Evolutionary conservation across 352 stramenopile species (phyloP), one percentile per base, ranked within the genome.

Genomic region (Pseudoperonospora humuli): DNA sequence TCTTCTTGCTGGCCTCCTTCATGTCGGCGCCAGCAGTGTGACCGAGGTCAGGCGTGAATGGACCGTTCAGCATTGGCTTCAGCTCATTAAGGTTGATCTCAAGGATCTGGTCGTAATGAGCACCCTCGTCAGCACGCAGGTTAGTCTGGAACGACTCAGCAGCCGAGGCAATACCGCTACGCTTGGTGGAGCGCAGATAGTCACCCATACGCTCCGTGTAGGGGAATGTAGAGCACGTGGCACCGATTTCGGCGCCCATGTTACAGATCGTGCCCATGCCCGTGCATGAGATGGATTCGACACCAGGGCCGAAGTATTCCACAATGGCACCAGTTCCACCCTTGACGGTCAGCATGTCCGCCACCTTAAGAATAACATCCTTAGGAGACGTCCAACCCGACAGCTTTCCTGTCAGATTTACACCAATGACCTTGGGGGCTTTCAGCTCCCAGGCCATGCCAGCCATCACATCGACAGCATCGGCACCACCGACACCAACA

Each of bases 181-280:
- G 77, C 54, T 86, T 74, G 27, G 88, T 97, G 38, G 85, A 84
- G 61, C 82, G 75, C 28, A 96, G 69, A 75, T 96, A 96, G 74
- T 93, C 83, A 14, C 68, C 69, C 88, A 97, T 97, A 58, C 85
- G 76, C 39, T 91, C 70, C 39, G 86, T 95, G 78, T 93, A 96
- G 4, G 86, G 86, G 79, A 97, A 97, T 19, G 85, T 97, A 32
- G 88, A 96, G 75, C 83, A 95, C 39, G 88, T 97, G 35, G 88
- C 88, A 36, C 88, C 88, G 46, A 97, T 96, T 57, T 97, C 88
- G 17, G 88, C 88, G 70, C 88, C 88, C 88, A 97, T 97, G 78
- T 97, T 97, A 85, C 83, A 95, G 63, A 97, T 97, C 60, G 88
- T 97, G 48, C 81, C 88, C 84, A 96, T 95, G 57, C 86, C 88